These are phyloP conservation scores for Stereocaulon alpinum DNA, from an alignment of 495 filamentous ascomycete species.

Conservation along the genomic window DNA sequence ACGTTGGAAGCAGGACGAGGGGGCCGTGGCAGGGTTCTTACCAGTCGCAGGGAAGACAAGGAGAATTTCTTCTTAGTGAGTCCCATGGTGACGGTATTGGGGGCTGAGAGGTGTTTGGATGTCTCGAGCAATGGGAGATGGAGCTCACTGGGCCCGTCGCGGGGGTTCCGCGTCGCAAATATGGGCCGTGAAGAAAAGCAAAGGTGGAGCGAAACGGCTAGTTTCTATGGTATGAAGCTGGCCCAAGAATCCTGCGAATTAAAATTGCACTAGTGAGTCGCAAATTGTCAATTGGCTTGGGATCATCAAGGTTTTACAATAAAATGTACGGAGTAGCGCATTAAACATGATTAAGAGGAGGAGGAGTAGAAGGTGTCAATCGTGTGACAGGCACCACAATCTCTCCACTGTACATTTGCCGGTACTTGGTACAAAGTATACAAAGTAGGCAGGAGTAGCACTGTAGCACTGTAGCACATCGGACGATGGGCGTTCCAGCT, in stretches of 20 bases:
- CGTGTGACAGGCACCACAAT: background rate
- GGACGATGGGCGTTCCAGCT: background rate
- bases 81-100: constrained; percentile 9
- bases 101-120: background rate
- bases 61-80: constrained; percentile 21
- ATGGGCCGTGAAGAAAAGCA: background rate
- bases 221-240: background rate
- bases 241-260: background rate
- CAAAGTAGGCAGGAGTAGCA: too few species aligned
- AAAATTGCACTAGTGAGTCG: background rate
- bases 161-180: background rate
- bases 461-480: background rate
- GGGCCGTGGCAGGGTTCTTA: constrained; percentile 7
- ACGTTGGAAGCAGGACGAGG: background rate
- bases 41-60: constrained; percentile 17
- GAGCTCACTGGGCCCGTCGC: background rate
- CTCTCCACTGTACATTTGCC: background rate
- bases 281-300: background rate
- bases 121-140: background rate
- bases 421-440: background rate
- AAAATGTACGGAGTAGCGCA: background rate
- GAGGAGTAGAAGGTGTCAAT: background rate
- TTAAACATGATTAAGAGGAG: background rate
- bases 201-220: background rate
- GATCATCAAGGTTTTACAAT: background rate